Evolutionary conservation across 2,329 filamentous ascomycete species (phyloP), one percentile per base, ranked within the genome.

Genomic region (Penicillium sp.): DNA sequence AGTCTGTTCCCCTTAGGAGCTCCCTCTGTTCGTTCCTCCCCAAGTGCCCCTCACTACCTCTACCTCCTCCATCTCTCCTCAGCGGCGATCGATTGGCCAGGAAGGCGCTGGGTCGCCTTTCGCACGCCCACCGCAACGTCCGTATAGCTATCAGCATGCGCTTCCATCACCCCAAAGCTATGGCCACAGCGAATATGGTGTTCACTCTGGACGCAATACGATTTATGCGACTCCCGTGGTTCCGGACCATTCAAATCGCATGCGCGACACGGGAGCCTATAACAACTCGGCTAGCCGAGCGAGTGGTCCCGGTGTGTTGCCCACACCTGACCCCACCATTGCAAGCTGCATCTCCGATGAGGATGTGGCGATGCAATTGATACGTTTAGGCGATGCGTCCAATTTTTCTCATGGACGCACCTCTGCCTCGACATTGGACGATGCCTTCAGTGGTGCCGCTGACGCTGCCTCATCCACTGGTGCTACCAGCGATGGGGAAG

Each of bases 341-440:
- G 90, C 90, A 52, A 97, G 93, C 76, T 95, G 91, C 73, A 93
- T 99, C 74, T 97, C 93, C 14, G 94, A 99, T 71, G 94, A 99
- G 75, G 94, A 99, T 75, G 94, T 97, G 59, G 94, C 94, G 55
- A 88, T 97, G 70, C 94, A 97, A 77, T 81, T 99, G 68, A 97
- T 99, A 87, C 89, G 93, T 65, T 84, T 99, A 52, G 92, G 94
- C 43, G 92, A 97, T 71, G 90, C 92, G 65, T 94, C 91, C 54
- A 96, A 96, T 71, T 88, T 95, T 68, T 96, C 91, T 1, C 90
- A 96, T 67, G 92, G 91, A 52, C 89, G 93, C 63, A 96, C 91
- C 3, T 97, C 93, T 9, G 91, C 91, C 7, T 97, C 93, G 0
- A 97, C 93, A 6, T 80, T 94, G 54, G 93, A 97, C 68, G 93